Evolutionary conservation across 1,284 basidiomycete species (phyloP), one percentile per base, ranked within the genome.

Genomic region (Ustilago hordei): DNA sequence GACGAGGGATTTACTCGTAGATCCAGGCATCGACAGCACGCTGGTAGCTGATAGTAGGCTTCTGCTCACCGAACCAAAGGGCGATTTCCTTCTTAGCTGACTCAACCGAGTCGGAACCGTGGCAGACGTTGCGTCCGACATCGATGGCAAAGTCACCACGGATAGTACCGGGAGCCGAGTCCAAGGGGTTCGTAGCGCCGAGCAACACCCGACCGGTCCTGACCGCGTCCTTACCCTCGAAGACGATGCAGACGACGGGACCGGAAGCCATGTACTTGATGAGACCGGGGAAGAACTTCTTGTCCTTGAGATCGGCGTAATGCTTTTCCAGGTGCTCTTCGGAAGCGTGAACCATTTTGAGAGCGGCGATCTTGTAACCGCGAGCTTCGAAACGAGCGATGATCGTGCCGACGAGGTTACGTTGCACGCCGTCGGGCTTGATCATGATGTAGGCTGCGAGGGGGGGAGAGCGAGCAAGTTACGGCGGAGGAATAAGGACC

Each of bases 201-300:
- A 99, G 93, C 91, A 98, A 95, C 87, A 88, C 90, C 88, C 95
- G 94, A 83, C 95, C 95, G 66, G 80, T 80, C 79, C 82, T 84
- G 58, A 85, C 83, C 57, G 83, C 83, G 65, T 84, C 94, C 84
- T 95, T 92, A 83, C 96, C 96, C 89, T 98, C 91, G 91, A 95
- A 98, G 85, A 96, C 96, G 91, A 98, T 97, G 85, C 91, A 93
- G 85, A 97, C 92, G 82, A 99, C 96, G 82, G 96, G 96, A 77
- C 96, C 96, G 76, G 93, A 91, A 66, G 91, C 90, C 95, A 98
- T 84, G 79, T 84, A 84, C 82, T 85, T 83, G 77, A 85, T 75
- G 61, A 86, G 79, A 48, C 84, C 84, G 56, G 82, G 80, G 83
- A 85, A 86, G 81, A 86, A 86, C 60, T 80, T 75, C 78, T 86